These are phyloP conservation scores for Orbilia blumenaviensis DNA, from an alignment of 2,329 filamentous ascomycete species.

Conservation along the genomic window DNA sequence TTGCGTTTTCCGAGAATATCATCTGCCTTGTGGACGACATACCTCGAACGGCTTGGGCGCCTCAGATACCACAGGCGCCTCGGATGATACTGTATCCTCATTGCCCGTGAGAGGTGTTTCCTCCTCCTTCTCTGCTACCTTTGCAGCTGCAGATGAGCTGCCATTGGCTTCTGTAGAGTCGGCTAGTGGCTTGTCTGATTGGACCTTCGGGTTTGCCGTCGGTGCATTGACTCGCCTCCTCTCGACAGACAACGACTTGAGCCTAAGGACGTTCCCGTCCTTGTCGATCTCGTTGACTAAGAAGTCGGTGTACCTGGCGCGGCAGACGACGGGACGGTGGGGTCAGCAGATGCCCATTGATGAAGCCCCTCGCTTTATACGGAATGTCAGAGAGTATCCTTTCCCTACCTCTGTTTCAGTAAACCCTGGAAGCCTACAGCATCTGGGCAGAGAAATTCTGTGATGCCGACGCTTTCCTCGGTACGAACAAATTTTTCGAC, in stretches of 20 bases:
- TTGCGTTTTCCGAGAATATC: background rate
- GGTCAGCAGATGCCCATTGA: constrained; percentile 23
- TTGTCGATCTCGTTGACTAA: constrained; percentile 87
- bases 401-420: constrained; percentile 71
- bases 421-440: constrained; percentile 71
- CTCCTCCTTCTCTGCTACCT: constrained; percentile 5
- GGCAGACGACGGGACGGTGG: background rate
- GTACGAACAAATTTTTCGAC: constrained; percentile 56
- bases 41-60: constrained; percentile 27
- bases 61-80: constrained; percentile 14
- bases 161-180: constrained; percentile 26
- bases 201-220: constrained; percentile 36
- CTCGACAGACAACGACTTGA: constrained; percentile 64
- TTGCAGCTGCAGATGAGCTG: constrained; percentile 9
- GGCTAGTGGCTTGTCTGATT: constrained; percentile 45
- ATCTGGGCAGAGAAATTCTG: constrained; percentile 69
- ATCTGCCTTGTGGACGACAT: background rate
- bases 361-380: background rate
- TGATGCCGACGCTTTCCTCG: constrained; percentile 67
- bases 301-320: constrained; percentile 82
- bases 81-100: constrained; percentile 10
- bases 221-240: constrained; percentile 34
- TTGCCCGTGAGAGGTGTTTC: background rate
- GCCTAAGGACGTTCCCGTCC: constrained; percentile 78
- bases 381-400: constrained; percentile 10